A percentile compares a stretch with the other conserved stretches of the same genome.
Evolutionary conservation across 805 yeast genomes (phyloP).

Genomic region (Kodamaea restingae): DNA sequence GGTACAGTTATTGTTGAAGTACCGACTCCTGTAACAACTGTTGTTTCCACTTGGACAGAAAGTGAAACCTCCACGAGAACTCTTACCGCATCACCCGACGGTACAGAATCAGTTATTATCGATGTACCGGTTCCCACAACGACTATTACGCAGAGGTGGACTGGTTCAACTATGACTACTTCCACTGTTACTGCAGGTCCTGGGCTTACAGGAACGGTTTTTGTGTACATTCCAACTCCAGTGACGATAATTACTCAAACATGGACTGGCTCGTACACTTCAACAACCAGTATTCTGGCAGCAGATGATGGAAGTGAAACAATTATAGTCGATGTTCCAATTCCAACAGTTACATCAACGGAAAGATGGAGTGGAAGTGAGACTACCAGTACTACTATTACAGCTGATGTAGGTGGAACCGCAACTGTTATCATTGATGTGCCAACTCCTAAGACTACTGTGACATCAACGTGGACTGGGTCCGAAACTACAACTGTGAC

Average conservation of each 20-base stretch:
- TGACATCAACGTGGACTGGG: constrained; percentile 14
- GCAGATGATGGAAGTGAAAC: constrained; percentile 9
- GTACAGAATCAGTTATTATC: constrained; percentile 12
- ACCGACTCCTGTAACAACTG: constrained; percentile 6
- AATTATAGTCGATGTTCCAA: constrained; percentile 12
- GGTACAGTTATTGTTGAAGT: constrained; percentile 11
- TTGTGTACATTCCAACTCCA: constrained; percentile 11
- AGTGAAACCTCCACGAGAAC: constrained; percentile 7
- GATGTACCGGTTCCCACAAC: constrained; percentile 12
- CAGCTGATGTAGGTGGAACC: constrained; percentile 7
- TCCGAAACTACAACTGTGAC: not conserved
- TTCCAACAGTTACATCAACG: constrained; percentile 3
- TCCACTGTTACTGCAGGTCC: constrained; percentile 8
- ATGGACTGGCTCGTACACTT: constrained; percentile 7
- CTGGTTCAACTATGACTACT: constrained; percentile 5
- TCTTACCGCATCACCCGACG: constrained; percentile 3
- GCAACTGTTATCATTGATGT: constrained; percentile 6
- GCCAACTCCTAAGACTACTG: constrained; percentile 8
- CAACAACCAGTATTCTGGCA: constrained; percentile 13
- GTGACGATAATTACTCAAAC: constrained; percentile 7
- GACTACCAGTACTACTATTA: constrained; percentile 21
- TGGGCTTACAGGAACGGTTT: constrained; percentile 8
- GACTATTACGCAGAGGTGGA: constrained; percentile 6
- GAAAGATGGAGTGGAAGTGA: constrained; percentile 13
- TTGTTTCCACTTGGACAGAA: constrained; percentile 6